Evolutionary conservation across 2,329 filamentous ascomycete genomes (phyloP), one percentile per base, ranked within the genome.

Genomic region (Microdochium paspali): DNA sequence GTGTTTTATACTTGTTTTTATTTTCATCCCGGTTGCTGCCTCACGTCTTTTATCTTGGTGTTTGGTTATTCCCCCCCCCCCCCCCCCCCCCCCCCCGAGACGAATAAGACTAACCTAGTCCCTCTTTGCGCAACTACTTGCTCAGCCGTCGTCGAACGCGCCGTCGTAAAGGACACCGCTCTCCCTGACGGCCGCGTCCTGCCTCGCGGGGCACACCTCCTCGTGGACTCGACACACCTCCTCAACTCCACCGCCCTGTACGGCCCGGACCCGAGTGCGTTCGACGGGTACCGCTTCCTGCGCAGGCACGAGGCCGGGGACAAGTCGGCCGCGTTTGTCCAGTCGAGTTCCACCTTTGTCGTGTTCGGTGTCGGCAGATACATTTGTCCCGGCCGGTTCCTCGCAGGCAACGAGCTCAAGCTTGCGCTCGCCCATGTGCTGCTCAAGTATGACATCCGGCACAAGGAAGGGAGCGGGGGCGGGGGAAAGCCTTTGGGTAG

Each of bases 351-450:
- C 7, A 20, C 20, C 4, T 40, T 40, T 21, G 10, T 31, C 28
- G 44, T 39, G 15, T 46, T 46, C 23, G 44, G 44, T 12, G 28
- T n/a, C 13, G 44, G 44, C 28, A 28, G 44, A 12, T 20, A 39
- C 44, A 39, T 39, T 30, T 46, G 44, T 48, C 54, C 54, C 1
- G 58, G 58, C 31, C 55, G 56, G 1, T 60, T 59, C 51, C 61
- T 61, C 44, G 58, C 58, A 7, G 40, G 53, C 10, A 57, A 61
- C 42, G 50, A 60, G 44, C 57, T 61, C 50, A 61, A 61, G 46
- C 35, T 60, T 26, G 52, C 58, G 47, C 45, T 61, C 2, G 56
- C 56, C 5, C 54, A 58, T 30, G 53, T 61, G 25, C 49, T 60
- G 49, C 64, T 63, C 1, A 67, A 52, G 6, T 59, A 58, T 28